Conservation (phyloP, 768 basidiomycete genomes). For the Wakefieldia striispora region DNA sequence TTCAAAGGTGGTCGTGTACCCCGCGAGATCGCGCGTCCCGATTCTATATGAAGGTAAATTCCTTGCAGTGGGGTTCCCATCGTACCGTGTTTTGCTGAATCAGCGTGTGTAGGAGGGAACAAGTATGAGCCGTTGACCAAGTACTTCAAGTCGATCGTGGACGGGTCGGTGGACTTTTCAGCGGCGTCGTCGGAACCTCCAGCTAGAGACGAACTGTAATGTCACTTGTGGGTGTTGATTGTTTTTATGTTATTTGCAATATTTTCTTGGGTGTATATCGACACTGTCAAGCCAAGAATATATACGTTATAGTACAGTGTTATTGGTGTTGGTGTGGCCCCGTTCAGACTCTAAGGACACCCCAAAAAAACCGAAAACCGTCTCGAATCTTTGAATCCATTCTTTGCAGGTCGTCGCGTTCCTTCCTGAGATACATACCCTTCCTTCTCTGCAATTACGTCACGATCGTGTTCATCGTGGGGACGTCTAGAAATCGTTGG, state of each 20-base stretch:
- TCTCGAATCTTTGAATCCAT: neutral
- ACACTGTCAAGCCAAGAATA: neutral
- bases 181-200: conserved; percentile 39
- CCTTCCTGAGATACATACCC: neutral
- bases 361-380: neutral
- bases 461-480: neutral
- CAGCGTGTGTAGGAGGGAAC: conserved; percentile 46
- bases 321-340: neutral
- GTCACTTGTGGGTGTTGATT: conserved; percentile 5
- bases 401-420: neutral
- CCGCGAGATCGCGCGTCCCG: conserved; percentile 52
- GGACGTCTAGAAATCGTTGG: neutral
- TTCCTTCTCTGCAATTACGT: neutral
- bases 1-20: conserved; percentile 72
- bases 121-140: conserved; percentile 75
- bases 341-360: neutral
- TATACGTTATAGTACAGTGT: no score
- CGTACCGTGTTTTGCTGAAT: neutral
- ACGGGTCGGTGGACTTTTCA: conserved; percentile 61
- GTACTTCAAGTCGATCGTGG: conserved; percentile 69
- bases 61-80: neutral
- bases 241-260: neutral
- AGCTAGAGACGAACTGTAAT: conserved; percentile 30
- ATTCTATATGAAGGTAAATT: conserved; percentile 67
- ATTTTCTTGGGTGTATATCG: neutral